phyloP scores from a whole-genome alignment of 306 rosid species.

The Pterocarpus santalinus region DNA sequence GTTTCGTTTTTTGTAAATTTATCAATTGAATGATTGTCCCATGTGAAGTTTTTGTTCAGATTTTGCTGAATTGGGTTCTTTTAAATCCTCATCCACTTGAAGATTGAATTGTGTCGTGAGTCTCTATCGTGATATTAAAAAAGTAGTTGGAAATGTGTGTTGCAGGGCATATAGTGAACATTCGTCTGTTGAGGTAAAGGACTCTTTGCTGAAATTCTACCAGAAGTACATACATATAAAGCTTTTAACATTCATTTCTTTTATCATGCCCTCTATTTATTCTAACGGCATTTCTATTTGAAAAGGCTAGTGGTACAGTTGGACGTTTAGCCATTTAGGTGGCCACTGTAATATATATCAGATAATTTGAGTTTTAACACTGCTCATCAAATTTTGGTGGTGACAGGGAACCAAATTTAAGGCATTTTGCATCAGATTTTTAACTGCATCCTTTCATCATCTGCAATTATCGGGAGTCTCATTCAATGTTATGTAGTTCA shows the following conservation, averaged over 20 bases:
- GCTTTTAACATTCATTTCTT: conserved; percentile 32
- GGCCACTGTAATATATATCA: conserved; percentile 17
- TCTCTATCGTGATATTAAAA: no score
- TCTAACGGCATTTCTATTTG: conserved; percentile 22
- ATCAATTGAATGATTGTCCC: no score
- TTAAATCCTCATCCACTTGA: no score
- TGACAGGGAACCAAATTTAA: conserved; percentile 84
- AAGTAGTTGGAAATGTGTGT: no score
- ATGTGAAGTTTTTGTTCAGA: no score
- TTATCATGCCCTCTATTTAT: background rate
- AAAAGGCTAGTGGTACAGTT: conserved; percentile 38
- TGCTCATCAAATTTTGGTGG: conserved; percentile 54
- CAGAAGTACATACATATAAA: conserved; percentile 65
- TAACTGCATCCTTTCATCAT: conserved; percentile 91
- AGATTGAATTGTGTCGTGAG: no score
- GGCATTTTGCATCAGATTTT: conserved; percentile 81
- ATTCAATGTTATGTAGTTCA: conserved; percentile 59
- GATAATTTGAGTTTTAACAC: conserved; percentile 40
- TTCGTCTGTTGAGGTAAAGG: conserved; percentile 84
- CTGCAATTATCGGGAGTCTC: conserved; percentile 61
- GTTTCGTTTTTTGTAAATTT: no score
- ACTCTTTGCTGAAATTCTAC: conserved; percentile 84
- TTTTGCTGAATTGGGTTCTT: no score
- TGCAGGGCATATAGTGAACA: conserved; percentile 50
- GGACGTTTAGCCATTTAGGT: conserved; percentile 24